Percentiles rank a stretch among this genome's conserved stretches.
Evolutionary conservation across 2,329 filamentous ascomycete genomes (phyloP).

Genomic region (Talaromyces sp.): DNA sequence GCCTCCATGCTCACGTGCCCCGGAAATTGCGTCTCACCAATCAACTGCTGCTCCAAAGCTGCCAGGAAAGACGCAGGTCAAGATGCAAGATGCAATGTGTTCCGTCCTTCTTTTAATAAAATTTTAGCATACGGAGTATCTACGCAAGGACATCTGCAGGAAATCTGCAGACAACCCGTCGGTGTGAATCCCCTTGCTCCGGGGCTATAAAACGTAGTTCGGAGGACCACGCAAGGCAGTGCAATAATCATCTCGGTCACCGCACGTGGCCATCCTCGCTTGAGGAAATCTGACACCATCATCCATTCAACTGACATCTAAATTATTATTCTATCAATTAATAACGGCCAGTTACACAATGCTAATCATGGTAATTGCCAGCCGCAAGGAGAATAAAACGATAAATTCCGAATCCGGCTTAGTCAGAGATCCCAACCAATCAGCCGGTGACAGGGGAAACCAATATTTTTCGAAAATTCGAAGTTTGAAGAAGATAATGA

Average conservation of each 20-base stretch:
- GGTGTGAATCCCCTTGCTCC: background rate
- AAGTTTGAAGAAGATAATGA: background rate
- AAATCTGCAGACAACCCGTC: background rate
- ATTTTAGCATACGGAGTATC: background rate
- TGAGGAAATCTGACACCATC: background rate
- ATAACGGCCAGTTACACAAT: background rate
- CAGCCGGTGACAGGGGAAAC: too few species aligned
- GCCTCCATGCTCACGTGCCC: background rate
- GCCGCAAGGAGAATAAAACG: background rate
- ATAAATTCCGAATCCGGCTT: background rate
- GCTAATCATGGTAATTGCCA: background rate
- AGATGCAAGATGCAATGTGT: background rate
- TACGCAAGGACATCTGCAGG: background rate
- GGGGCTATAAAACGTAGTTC: background rate
- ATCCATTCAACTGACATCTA: background rate
- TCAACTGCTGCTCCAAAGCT: background rate
- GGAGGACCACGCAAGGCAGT: background rate
- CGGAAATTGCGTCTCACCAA: background rate
- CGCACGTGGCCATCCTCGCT: background rate
- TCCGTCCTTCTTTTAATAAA: background rate
- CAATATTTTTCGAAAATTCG: background rate
- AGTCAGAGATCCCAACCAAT: background rate
- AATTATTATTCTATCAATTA: background rate
- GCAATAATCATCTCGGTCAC: background rate
- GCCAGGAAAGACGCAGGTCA: background rate